These are phyloP conservation scores for Chenopodium formosanum DNA, from an alignment of 148 eudicot genomes.

Conservation along the genomic window DNA sequence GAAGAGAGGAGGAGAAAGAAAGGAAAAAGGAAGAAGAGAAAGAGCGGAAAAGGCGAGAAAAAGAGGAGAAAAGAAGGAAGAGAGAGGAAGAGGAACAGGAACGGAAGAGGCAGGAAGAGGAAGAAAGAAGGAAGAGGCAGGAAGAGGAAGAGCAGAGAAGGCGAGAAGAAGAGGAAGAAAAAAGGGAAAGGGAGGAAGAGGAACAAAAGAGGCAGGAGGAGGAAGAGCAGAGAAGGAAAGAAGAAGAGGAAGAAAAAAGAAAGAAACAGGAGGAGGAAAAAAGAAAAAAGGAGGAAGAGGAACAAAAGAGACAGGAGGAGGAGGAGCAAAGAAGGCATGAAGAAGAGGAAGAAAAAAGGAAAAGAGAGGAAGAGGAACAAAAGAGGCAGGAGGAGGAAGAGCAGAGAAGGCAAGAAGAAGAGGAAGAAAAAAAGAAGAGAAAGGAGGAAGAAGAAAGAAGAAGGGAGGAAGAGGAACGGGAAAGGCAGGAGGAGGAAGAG, in stretches of 20 bases:
- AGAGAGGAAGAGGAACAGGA: conserved; percentile 10
- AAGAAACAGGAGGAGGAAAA: not conserved
- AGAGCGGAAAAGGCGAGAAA: conserved; percentile 1
- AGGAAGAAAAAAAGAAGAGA: conserved; percentile 1
- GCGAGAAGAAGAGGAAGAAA: conserved; percentile 3
- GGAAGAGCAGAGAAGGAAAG: conserved; percentile 3
- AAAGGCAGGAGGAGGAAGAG: conserved; percentile 13
- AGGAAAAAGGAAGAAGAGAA: not conserved
- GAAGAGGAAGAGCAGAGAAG: conserved; percentile 15
- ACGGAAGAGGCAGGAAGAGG: conserved; percentile 4
- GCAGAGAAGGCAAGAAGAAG: not conserved
- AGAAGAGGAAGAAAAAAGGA: not conserved
- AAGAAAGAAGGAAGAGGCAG: conserved; percentile 5
- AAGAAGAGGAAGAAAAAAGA: conserved; percentile 9
- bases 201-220: conserved; percentile 9
- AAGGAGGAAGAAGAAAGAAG: not conserved
- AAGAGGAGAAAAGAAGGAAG: conserved; percentile 9
- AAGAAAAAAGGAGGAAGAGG: not conserved
- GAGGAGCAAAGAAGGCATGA: not conserved
- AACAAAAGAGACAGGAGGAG: conserved; percentile 5
- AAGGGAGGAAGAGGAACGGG: conserved; percentile 21
- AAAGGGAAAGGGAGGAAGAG: conserved; percentile 11
- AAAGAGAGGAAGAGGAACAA: conserved; percentile 11
- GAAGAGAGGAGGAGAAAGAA: conserved; percentile 12
- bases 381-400: not conserved